Conservation (phyloP, 2,329 filamentous ascomycete species). For the Ascochyta viciae-villosae region DNA sequence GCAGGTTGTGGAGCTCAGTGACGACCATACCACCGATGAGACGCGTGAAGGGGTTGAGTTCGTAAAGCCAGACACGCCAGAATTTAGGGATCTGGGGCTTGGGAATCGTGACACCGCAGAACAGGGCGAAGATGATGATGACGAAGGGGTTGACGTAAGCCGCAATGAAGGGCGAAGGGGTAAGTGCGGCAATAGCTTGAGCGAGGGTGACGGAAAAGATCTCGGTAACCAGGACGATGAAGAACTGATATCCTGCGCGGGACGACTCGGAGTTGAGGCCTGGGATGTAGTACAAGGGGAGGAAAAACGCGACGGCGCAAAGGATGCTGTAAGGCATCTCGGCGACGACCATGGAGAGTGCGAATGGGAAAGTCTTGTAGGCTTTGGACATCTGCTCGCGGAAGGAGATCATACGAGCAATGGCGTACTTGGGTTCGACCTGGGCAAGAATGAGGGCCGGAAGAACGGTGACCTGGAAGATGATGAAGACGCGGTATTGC, state of each 20-base stretch:
- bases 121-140: conserved; percentile 76
- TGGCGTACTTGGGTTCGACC: conserved; percentile 83
- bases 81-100: conserved; percentile 78
- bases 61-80: conserved; percentile 82
- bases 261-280: conserved; percentile 69
- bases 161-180: conserved; percentile 79
- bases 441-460: conserved; percentile 84
- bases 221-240: conserved; percentile 84
- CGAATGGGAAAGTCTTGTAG: conserved; percentile 82
- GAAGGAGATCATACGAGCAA: conserved; percentile 82
- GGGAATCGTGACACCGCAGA: conserved; percentile 87
- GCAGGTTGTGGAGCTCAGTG: conserved; percentile 72
- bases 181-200: conserved; percentile 75
- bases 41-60: conserved; percentile 83
- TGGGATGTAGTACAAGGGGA: conserved; percentile 85
- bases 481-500: conserved; percentile 86
- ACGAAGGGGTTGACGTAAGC: conserved; percentile 74
- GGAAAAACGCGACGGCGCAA: conserved; percentile 80
- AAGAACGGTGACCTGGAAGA: conserved; percentile 87
- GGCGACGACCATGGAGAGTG: conserved; percentile 76
- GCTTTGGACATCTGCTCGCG: conserved; percentile 86
- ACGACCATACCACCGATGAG: conserved; percentile 82
- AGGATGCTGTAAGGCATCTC: conserved; percentile 85
- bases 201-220: conserved; percentile 83
- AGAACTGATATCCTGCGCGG: conserved; percentile 84